Percentiles rank a stretch among this genome's conserved stretches.
phyloP scores from a whole-genome alignment of 305 asterid genomes.

The Fraxinus sp. region DNA sequence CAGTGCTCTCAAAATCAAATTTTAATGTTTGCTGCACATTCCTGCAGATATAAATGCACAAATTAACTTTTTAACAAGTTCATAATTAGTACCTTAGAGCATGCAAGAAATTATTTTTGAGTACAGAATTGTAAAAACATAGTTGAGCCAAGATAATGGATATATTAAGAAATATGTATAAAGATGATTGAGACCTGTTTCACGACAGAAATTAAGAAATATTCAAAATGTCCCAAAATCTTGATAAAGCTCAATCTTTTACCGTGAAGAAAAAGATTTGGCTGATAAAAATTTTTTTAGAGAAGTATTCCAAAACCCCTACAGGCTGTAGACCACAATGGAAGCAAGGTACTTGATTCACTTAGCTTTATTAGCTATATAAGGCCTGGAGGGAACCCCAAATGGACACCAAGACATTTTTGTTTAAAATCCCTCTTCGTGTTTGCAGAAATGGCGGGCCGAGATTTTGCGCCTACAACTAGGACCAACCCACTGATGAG shows the following conservation, averaged over 20 bases:
- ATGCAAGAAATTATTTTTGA: too few relatives aligned
- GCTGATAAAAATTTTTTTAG: neutral
- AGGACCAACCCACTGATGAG: constrained; percentile 15
- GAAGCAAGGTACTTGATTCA: constrained; percentile 71
- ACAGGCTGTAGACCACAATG: constrained; percentile 33
- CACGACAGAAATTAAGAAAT: neutral
- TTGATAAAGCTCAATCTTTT: neutral
- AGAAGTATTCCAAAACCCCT: constrained; percentile 47
- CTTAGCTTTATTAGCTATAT: constrained; percentile 46
- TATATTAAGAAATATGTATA: neutral
- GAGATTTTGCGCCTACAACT: constrained; percentile 18
- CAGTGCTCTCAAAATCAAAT: constrained; percentile 9
- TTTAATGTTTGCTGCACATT: neutral
- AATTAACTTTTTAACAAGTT: neutral
- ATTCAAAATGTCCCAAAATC: neutral
- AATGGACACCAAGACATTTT: constrained; percentile 21
- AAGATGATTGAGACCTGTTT: constrained; percentile 14
- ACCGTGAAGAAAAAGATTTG: constrained; percentile 16
- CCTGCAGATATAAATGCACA: neutral
- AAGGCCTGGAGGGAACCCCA: constrained; percentile 15
- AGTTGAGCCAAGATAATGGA: constrained; percentile 3
- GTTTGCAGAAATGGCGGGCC: constrained; percentile 29
- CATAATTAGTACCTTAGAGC: neutral
- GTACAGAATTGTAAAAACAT: neutral
- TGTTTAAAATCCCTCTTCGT: neutral